Base-by-base conservation (phyloP, 495 filamentous ascomycete genomes). In the Aspergillus ostianus region DNA sequence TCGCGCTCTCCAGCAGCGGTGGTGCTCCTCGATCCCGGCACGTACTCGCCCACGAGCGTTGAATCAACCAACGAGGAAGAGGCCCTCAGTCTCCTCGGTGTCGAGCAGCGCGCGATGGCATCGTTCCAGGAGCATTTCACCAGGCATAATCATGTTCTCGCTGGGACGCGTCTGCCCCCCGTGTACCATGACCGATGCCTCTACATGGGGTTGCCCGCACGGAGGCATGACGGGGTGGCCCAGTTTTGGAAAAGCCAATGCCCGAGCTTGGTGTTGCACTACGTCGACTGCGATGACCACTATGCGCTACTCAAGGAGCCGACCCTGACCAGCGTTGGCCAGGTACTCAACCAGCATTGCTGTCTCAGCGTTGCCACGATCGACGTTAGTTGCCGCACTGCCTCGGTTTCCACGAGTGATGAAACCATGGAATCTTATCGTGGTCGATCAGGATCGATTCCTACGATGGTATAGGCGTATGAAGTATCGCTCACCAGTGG, bases 211-310 rank as follows among this genome's bases (percentile, higher is more conserved):
- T 29, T 56, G 21, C 53, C 53, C 19, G 41, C 45, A 5, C 53
- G 53, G 10, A 7, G 26, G 7, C 27, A n/a, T 1, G 36, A 23
- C 12, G 53, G 53, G 3, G 44, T 56, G 21, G 53, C 20, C 15
- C 41, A 56, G 19, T 56, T 19, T 19, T 56, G 53, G 53, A 26
- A 46, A 13, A 21, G 10, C 3, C 41, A 47, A 20, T 56, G 53
- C 23, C 30, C 32, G 13, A 7, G 21, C 2, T 15, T 47, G 19
- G 7, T 21, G 3, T 0, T 27, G 17, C 53, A 47, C 20, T 20
- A 23, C 3, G 19, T 56, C 19, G 44, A 56, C 53, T 56, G 53
- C 32, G 19, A 29, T 21, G 36, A 56, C 53, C 53, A 56, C 32
- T 56, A 56, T 46, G 36, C 41, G 36, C 15, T 56, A 18, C n/a